These are phyloP conservation scores for Dioscorea alata DNA, from an alignment of 106 monocot genomes.

Conservation along the genomic window DNA sequence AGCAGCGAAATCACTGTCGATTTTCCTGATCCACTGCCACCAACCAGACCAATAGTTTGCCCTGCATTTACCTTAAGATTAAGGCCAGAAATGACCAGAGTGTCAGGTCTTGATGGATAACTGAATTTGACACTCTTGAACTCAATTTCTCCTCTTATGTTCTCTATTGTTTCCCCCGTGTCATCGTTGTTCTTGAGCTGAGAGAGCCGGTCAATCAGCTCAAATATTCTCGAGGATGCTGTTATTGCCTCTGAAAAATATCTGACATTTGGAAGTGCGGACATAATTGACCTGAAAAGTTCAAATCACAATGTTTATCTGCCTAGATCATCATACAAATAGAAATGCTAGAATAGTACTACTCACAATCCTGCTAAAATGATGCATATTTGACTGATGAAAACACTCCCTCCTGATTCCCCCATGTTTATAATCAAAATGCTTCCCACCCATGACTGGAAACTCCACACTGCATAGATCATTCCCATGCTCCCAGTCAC, in stretches of 20 bases:
- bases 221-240: conserved; percentile 14
- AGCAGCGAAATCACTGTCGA: conserved; percentile 35
- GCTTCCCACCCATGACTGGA: background rate
- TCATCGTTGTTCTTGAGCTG: background rate
- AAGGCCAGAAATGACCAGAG: conserved; percentile 7
- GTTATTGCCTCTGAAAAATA: conserved; percentile 28
- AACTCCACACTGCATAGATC: background rate
- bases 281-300: conserved; percentile 17
- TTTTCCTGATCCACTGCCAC: conserved; percentile 41
- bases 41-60: conserved; percentile 26
- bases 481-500: background rate
- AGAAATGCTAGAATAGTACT: no score
- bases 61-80: conserved; percentile 23
- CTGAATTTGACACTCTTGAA: conserved; percentile 28
- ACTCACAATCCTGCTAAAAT: conserved; percentile 7
- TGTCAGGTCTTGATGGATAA: conserved; percentile 37
- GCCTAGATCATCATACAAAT: no score
- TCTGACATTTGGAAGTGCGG: conserved; percentile 24
- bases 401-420: background rate
- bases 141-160: conserved; percentile 17
- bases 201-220: conserved; percentile 19
- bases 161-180: conserved; percentile 4
- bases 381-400: background rate
- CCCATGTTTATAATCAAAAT: background rate
- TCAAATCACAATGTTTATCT: no score